These are phyloP conservation scores for Amaranthus palmeri DNA, from an alignment of 148 eudicot species.

Conservation along the genomic window DNA sequence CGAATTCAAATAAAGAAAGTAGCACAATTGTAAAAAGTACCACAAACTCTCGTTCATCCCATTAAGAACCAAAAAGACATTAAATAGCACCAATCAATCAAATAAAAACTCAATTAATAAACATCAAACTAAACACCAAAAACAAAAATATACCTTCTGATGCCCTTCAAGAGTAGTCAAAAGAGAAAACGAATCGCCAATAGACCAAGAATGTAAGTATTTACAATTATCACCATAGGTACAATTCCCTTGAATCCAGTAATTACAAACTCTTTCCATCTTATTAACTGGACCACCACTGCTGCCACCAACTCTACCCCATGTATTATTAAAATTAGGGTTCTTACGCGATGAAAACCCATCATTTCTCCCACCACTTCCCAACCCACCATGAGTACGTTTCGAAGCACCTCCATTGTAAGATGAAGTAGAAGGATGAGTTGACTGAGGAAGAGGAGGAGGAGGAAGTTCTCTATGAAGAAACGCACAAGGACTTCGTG, in stretches of 20 bases:
- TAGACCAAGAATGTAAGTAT: conserved; percentile 77
- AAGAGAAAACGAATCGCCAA: conserved; percentile 60
- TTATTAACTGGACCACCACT: conserved; percentile 34
- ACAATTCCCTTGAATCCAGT: conserved; percentile 84
- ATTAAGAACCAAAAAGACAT: not conserved
- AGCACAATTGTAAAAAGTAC: too few species aligned
- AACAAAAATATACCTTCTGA: conserved; percentile 49
- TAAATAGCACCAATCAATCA: not conserved
- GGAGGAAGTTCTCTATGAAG: conserved; percentile 65
- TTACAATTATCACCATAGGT: conserved; percentile 64
- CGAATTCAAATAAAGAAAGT: not conserved
- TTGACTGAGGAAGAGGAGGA: conserved; percentile 2
- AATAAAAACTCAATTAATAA: conserved; percentile 9
- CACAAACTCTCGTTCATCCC: not conserved
- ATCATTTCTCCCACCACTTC: conserved; percentile 36
- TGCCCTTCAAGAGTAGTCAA: conserved; percentile 89
- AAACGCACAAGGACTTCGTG: conserved; percentile 51
- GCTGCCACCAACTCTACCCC: conserved; percentile 45
- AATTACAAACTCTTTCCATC: conserved; percentile 65
- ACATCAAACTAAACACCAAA: not conserved
- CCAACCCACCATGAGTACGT: conserved; percentile 53
- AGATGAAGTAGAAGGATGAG: not conserved
- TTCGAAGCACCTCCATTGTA: conserved; percentile 44
- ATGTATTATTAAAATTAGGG: conserved; percentile 53
- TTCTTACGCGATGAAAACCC: conserved; percentile 54